Evolutionary conservation across 805 yeast species (phyloP).

Genomic region (Candida coleopterorum): DNA sequence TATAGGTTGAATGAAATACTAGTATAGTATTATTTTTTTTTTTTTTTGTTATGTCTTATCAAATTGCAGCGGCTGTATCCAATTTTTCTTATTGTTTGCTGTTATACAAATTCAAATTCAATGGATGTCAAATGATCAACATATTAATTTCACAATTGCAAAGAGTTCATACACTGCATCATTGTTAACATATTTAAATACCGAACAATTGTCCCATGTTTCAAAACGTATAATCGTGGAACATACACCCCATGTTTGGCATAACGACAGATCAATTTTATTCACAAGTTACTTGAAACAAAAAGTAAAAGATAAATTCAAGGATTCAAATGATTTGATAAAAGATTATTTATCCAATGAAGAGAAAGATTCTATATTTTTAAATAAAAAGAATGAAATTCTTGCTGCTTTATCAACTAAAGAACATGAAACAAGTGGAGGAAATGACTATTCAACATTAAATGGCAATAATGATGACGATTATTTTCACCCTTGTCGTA

Average conservation of each 20-base stretch:
- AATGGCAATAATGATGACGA: not conserved
- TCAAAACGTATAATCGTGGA: conserved; percentile 4
- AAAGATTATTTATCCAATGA: conserved; percentile 2
- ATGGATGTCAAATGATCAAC: conserved; percentile 9
- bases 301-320: conserved; percentile 5
- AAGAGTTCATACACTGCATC: conserved; percentile 7
- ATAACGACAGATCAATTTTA: conserved; percentile 5
- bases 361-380: not conserved
- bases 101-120: not conserved
- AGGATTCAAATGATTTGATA: conserved; percentile 2
- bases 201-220: conserved; percentile 1
- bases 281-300: conserved; percentile 5
- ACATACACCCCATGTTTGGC: conserved; percentile 6
- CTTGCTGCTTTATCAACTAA: not conserved
- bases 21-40: too few species aligned
- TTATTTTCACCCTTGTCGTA: not conserved
- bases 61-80: conserved; percentile 3
- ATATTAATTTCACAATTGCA: conserved; percentile 5
- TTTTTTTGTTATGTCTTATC: not conserved
- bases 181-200: conserved; percentile 1
- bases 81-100: not conserved
- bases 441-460: not conserved
- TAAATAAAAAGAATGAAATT: conserved; percentile 1
- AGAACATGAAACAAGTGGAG: not conserved
- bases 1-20: not conserved